Conservation (phyloP, 2,329 filamentous ascomycete species). For the Blastomyces parvus region DNA sequence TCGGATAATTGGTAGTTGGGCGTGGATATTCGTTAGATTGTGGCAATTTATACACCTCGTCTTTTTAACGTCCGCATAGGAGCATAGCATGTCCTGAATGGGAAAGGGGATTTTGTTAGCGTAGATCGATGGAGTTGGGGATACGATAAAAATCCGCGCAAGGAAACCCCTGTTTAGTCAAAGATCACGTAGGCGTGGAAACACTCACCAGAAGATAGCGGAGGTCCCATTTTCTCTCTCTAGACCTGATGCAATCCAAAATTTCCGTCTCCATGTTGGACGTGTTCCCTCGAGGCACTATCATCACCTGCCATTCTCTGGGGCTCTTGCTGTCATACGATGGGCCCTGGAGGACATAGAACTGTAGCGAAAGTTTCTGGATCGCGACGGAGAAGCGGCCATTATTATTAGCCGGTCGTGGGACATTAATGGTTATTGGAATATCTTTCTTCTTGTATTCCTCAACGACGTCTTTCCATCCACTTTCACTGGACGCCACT, state of each 20-base stretch:
- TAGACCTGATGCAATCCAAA: conserved; percentile 27
- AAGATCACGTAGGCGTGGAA: not conserved
- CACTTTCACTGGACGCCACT: conserved; percentile 22
- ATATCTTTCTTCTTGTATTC: conserved; percentile 22
- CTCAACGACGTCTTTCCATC: conserved; percentile 28
- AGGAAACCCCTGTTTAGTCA: not conserved
- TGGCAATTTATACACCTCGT: conserved; percentile 32
- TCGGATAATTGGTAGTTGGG: conserved; percentile 34
- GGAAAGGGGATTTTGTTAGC: not conserved
- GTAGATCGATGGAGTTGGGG: not conserved
- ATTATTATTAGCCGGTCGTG: conserved; percentile 20
- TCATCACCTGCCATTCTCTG: conserved; percentile 28
- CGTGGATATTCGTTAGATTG: conserved; percentile 29
- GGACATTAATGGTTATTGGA: conserved; percentile 21
- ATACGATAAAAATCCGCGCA: conserved; percentile 9
- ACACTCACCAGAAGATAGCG: conserved; percentile 30
- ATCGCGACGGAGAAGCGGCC: conserved; percentile 22
- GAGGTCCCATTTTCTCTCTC: conserved; percentile 32
- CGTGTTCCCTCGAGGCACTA: conserved; percentile 17
- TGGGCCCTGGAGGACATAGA: conserved; percentile 25
- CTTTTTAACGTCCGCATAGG: conserved; percentile 34
- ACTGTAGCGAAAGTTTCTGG: conserved; percentile 26
- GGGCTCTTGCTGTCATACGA: conserved; percentile 14
- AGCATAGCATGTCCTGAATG: conserved; percentile 34
- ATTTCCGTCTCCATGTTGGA: conserved; percentile 30